A percentile compares a stretch with the other conserved stretches of the same genome.
phyloP scores from a whole-genome alignment of 2,329 filamentous ascomycete genomes.

The Neopestalotiopsis sp. region DNA sequence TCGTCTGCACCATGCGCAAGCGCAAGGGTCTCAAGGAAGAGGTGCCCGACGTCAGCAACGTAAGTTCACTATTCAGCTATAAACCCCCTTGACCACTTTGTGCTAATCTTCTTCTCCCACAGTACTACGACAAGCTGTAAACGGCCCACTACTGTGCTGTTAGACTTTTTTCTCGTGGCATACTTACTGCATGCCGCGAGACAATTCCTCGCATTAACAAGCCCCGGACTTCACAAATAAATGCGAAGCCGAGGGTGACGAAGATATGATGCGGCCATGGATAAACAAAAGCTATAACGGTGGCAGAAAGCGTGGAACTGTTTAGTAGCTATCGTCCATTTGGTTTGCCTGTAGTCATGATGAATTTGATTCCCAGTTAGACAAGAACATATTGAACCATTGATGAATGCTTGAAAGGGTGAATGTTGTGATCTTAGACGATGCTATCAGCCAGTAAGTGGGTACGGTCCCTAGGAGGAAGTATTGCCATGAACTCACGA shows the following conservation, averaged over 20 bases:
- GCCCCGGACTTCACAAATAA: constrained; percentile 30
- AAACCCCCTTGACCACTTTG: neutral
- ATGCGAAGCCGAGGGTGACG: constrained; percentile 32
- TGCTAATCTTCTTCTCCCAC: constrained; percentile 48
- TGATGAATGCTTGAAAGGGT: neutral
- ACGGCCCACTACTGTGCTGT: constrained; percentile 49
- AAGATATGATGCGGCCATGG: constrained; percentile 36
- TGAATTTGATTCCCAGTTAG: constrained; percentile 35
- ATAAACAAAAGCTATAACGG: constrained; percentile 39
- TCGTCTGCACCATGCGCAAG: constrained; percentile 93
- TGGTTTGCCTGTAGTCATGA: constrained; percentile 36
- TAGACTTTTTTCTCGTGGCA: constrained; percentile 52
- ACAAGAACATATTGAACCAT: constrained; percentile 14
- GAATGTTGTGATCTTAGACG: neutral
- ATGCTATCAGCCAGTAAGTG: too few relatives aligned
- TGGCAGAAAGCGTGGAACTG: constrained; percentile 30
- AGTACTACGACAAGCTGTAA: constrained; percentile 99
- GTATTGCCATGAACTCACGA: too few relatives aligned
- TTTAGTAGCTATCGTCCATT: constrained; percentile 35
- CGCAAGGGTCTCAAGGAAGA: constrained; percentile 99
- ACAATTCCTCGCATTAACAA: constrained; percentile 39
- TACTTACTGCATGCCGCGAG: constrained; percentile 48
- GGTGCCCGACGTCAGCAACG: constrained; percentile 92
- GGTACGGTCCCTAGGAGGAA: too few relatives aligned
- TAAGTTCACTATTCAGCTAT: constrained; percentile 61